Base-by-base conservation (phyloP, 225 moss, liverwort and hornwort genomes). In the Neckera pumila region DNA sequence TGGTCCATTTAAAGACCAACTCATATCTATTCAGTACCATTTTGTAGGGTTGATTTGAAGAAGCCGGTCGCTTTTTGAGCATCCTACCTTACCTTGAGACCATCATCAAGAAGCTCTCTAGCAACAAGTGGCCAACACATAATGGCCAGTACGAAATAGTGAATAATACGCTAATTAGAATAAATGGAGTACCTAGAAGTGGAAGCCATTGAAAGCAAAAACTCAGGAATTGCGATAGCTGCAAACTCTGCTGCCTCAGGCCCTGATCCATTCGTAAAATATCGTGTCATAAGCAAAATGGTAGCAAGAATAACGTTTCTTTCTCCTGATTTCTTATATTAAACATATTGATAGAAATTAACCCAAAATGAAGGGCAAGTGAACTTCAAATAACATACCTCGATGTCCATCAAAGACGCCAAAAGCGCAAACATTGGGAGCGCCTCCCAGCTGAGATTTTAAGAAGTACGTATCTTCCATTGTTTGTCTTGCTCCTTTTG, bases 401-500 rank as follows among this genome's bases (percentile, higher is more conserved):
- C 95, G 90, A 88, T 95, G 95, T 80, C 95, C 95, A 89, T 95
- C 95, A 89, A 94, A 95, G 45, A 95, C 90, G 78, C 95, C 95
- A 87, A 94, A 94, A 54, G 93, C 91, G 51, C 92, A 90, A 81
- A 95, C 91, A 85, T 91, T 73, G 33, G 71, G 77, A 78, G 78
- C 88, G 51, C 90, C 95, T 87, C 92, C 93, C 71, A 95, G 63
- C 58, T 92, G 89, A 70, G 87, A 45, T 64, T 89, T 91, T 65
- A 93, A 70, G 84, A 95, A 95, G 74, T 83, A 80, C 22, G 94
- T 95, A 85, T 95, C 95, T 85, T 95, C 95, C 95, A 95, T 95
- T 33, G 94, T 95, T 89, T 94, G 94, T 43, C 95, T 91, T 76
- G 93, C 95, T 80, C 95, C 94, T 89, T 92, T 91, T 17, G 94